Evolutionary conservation across 1,284 basidiomycete species (phyloP), one percentile per base, ranked within the genome.

Genomic region (Leccinum griseonigrum): DNA sequence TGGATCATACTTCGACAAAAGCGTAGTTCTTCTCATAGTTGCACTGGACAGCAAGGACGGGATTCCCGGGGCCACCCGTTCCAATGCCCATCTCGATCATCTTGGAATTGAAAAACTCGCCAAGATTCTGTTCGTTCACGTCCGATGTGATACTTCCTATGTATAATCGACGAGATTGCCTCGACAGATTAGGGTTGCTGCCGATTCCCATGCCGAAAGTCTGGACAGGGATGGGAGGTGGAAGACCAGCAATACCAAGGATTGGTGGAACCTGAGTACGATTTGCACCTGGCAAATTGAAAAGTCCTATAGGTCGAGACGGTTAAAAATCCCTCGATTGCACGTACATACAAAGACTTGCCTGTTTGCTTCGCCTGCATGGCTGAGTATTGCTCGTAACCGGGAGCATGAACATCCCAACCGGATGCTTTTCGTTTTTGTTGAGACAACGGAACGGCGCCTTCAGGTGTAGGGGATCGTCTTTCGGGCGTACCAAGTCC

Each of bases 1-100:
- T 5, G 63, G 58, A 58, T 68, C 81, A 65, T 72, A 95, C 95
- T 81, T 98, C 95, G 60, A 97, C 90, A 73, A 97, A 98, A 0
- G 97, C 97, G 72, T 97, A 98, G 68, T 94, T 94, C 83, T 98
- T 98, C 76, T 98, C 97, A 69, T 94, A 93, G 74, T 98, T 98
- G 79, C 97, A 92, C 71, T 97, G 94, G 1, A 97, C 95, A 10
- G 90, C 89, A 28, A 96, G 83, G 43, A 98, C 94, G 11, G 97
- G 93, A 66, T 96, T 95, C 38, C 92, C 94, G 14, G 88, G 85
- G n/a, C 83, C 84, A 28, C 88, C 87, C n/a, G 88, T 89, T 22
- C 90, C 90, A 63, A 95, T 87, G 61, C 85, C 85, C 83, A 94
- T 91, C 76, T 98, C 94, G 54, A 84, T 85, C 95, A 99, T 98